Base-by-base conservation (phyloP, 306 rosid species). In the Abrus precatorius region DNA sequence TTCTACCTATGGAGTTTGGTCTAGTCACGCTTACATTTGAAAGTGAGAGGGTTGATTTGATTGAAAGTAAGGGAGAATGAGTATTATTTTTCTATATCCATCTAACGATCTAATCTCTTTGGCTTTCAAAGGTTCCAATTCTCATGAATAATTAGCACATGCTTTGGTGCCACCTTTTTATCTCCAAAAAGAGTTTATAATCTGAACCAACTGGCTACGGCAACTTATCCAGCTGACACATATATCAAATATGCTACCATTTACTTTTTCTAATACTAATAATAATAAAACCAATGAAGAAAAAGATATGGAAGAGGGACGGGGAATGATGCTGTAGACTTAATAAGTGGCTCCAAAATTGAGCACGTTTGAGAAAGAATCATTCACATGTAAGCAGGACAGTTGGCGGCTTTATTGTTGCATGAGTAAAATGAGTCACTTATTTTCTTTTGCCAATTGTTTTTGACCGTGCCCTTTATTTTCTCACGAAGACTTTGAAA, bases 11-110 rank as follows among this genome's bases (percentile, higher is more conserved):
- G 80, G 89, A 89, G 89, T 91, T 85, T 59, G 63, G 89, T 88
- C 85, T 88, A 68, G 63, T 85, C 89, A 88, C 93, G 92, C 83
- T 70, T 83, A 47, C 38, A 80, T 70, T 72, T 79, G 90, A 91
- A 38, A 60, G 75, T 1, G 90, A 84, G 47, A 40, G 79, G 79
- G 14, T 56, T 61, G 83, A 82, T 83, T 80, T 88, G 93, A 90
- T 66, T 75, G 77, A 74, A 59, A 54, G 67, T 49, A 72, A 76
- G 43, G 70, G 77, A 67, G 54, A 85, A 82, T 80, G 80, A 83
- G 85, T 66, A 62, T 76, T 69, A 64, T 41, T 60, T 75, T 70
- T 85, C 64, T 6, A 64, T 34, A 76, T 63, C 83, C 78, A 83
- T 82, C 61, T 73, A 67, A 60, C 85, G 28, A 76, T 87, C 81